phyloP scores from a whole-genome alignment of 1,284 basidiomycete species.

The Retiboletus fuscus region DNA sequence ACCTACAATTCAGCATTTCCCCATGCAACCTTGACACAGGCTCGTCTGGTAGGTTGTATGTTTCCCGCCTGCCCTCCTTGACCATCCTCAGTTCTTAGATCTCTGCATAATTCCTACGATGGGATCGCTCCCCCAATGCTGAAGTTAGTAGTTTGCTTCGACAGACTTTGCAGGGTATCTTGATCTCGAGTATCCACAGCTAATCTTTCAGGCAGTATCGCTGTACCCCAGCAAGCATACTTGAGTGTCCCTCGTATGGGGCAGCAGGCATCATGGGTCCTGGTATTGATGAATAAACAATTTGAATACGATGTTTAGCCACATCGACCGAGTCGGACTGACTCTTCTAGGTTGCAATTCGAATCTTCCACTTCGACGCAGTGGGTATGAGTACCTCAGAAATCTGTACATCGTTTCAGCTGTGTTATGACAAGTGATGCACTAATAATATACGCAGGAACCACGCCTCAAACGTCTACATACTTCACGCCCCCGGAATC shows the following conservation, averaged over 20 bases:
- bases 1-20: constrained; percentile 60
- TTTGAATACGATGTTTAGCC: too few relatives aligned
- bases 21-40: constrained; percentile 84
- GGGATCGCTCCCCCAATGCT: constrained; percentile 64
- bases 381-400: too few relatives aligned
- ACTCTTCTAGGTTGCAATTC: too few relatives aligned
- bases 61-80: not conserved
- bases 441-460: too few relatives aligned
- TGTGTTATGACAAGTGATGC: too few relatives aligned
- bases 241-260: constrained; percentile 75
- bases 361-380: too few relatives aligned
- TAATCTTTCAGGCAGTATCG: constrained; percentile 59
- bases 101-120: constrained; percentile 74
- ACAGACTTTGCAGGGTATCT: constrained; percentile 76
- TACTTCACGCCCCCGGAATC: too few relatives aligned
- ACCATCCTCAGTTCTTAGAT: constrained; percentile 54
- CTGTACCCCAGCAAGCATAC: constrained; percentile 73
- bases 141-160: constrained; percentile 65
- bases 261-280: constrained; percentile 80
- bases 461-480: too few relatives aligned
- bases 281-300: too few relatives aligned
- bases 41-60: constrained; percentile 76
- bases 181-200: constrained; percentile 8
- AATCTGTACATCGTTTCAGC: too few relatives aligned
- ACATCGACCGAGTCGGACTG: too few relatives aligned